Percentiles rank a stretch among this genome's conserved stretches.
These are phyloP conservation scores for Thymus quinquecostatus DNA, from an alignment of 257 asterid genomes.

Conservation along the genomic window DNA sequence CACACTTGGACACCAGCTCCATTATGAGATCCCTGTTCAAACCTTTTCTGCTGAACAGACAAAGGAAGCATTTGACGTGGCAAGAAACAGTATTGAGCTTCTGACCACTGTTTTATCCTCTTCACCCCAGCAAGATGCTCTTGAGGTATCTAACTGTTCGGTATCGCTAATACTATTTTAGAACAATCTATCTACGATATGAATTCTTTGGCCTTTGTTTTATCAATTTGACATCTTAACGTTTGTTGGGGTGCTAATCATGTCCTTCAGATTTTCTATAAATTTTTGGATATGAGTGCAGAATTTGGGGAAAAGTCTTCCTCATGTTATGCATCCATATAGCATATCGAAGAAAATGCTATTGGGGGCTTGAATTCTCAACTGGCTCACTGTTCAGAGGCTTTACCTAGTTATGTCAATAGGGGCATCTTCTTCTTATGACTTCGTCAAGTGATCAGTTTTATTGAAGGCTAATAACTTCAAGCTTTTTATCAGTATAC, in stretches of 20 bases:
- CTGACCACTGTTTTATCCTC: conserved; percentile 90
- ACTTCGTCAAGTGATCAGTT: background rate
- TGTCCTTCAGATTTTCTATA: background rate
- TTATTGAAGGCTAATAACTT: background rate
- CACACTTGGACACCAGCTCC: conserved; percentile 55
- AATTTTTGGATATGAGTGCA: background rate
- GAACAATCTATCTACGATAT: conserved; percentile 13
- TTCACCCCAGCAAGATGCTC: conserved; percentile 95
- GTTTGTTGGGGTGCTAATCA: conserved; percentile 17
- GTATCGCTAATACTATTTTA: background rate
- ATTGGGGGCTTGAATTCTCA: background rate
- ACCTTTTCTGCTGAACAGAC: conserved; percentile 81
- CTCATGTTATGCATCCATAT: background rate
- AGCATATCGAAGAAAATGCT: conserved; percentile 13
- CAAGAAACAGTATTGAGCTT: conserved; percentile 94
- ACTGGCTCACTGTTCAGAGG: background rate
- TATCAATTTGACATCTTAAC: background rate
- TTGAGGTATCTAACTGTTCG: conserved; percentile 56
- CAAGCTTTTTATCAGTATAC: background rate
- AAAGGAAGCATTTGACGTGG: conserved; percentile 96
- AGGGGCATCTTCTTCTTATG: background rate
- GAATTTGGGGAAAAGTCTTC: conserved; percentile 5
- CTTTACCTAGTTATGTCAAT: conserved; percentile 1
- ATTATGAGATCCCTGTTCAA: conserved; percentile 60
- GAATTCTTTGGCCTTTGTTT: background rate